Conservation (phyloP, 139 green algal species). For the Astrephomene gubernaculifera region DNA sequence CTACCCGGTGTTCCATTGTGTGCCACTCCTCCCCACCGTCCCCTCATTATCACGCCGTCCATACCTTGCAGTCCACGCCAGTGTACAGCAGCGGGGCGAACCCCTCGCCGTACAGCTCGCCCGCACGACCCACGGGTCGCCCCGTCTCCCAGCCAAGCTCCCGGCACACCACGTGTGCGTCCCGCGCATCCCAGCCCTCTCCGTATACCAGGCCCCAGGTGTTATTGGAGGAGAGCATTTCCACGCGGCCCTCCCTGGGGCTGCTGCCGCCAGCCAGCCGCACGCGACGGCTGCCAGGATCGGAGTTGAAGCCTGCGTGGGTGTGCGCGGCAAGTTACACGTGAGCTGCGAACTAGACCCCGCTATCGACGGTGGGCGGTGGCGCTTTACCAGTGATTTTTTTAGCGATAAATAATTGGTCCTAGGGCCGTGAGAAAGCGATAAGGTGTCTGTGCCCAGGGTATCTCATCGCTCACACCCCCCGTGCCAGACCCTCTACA, state of each 20-base stretch:
- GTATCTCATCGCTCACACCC: too few relatives aligned
- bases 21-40: too few relatives aligned
- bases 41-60: too few relatives aligned
- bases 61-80: neutral
- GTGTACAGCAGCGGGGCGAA: neutral
- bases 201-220: neutral
- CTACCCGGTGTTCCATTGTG: too few relatives aligned
- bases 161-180: neutral
- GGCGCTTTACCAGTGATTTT: too few relatives aligned
- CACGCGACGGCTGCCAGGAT: neutral
- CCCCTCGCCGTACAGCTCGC: neutral
- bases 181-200: neutral
- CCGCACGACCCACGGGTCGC: neutral
- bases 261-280: slow-evolving; percentile 6
- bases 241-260: neutral
- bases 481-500: too few relatives aligned
- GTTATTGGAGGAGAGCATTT: neutral
- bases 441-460: too few relatives aligned
- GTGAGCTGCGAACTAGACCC: too few relatives aligned
- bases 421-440: too few relatives aligned
- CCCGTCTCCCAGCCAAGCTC: neutral
- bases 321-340: too few relatives aligned
- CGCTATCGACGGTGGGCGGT: too few relatives aligned
- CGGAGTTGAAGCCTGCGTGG: neutral
- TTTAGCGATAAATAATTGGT: too few relatives aligned